Conservation (phyloP, 345 rosid genomes). For the Aquilaria sinensis region DNA sequence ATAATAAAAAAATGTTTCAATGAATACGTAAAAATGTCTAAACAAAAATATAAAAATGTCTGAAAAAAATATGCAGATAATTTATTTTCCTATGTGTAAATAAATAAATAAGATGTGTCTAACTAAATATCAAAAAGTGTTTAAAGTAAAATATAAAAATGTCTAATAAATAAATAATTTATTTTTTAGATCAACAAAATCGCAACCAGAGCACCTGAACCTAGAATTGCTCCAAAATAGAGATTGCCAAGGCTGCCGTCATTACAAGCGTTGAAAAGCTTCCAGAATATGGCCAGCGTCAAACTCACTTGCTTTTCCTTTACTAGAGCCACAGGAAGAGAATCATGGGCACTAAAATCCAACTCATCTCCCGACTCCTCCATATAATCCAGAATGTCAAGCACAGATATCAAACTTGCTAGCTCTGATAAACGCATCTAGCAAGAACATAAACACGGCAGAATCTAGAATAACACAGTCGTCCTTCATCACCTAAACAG, state of each 20-base stretch:
- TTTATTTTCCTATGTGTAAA: too few species aligned
- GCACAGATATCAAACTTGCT: conserved; percentile 59
- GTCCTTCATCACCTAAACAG: conserved; percentile 58
- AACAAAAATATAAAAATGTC: too few species aligned
- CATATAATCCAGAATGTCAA: conserved; percentile 70
- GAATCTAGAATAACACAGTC: conserved; percentile 50
- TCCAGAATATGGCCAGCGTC: conserved; percentile 59
- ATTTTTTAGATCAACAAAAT: too few species aligned
- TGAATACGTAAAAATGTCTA: too few species aligned
- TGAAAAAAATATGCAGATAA: too few species aligned
- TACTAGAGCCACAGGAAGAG: conserved; percentile 57
- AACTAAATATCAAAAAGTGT: too few species aligned
- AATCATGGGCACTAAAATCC: conserved; percentile 44
- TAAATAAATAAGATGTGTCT: too few species aligned
- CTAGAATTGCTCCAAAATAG: conserved; percentile 34
- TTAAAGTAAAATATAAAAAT: too few species aligned
- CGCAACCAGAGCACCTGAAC: conserved; percentile 24
- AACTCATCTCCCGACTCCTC: conserved; percentile 48
- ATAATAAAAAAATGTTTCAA: too few species aligned
- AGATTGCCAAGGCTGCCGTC: conserved; percentile 7
- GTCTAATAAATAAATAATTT: too few species aligned
- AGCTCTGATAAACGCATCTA: conserved; percentile 43
- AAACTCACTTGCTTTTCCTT: conserved; percentile 51
- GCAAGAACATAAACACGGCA: conserved; percentile 46
- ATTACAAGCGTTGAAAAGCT: conserved; percentile 46